Base-by-base conservation (phyloP, 495 filamentous ascomycete genomes). In the Clavariopsis aquatica region DNA sequence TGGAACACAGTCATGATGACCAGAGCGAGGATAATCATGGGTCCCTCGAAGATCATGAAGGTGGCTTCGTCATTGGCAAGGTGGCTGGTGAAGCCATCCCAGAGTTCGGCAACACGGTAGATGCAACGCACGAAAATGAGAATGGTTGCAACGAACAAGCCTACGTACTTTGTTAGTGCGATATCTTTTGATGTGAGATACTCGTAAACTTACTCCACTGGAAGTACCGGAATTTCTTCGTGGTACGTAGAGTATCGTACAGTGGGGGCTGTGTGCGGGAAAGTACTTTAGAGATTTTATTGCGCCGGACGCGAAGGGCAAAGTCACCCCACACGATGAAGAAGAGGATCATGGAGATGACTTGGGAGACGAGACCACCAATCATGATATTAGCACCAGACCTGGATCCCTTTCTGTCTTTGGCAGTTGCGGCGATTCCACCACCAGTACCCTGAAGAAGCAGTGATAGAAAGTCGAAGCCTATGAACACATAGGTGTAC, bases 21-120 rank as follows among this genome's bases (percentile, higher is more conserved):
- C 17, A 66, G 57, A 17, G 87, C 84, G 49, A 86, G 67, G 15
- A 79, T 74, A 69, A 92, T 84, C 85, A 91, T 86, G n/a, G 83
- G 74, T 23, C 87, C 85, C 76, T 92, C 89, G 22, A 92, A 80
- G 26, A 88, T 77, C 77, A 92, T 84, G 71, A 90, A 88, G 9
- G 83, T 67, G 12, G 80, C 76, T 74, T 92, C 78, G 45, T 88
- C 74, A 52, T 78, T 81, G 49, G 82, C 86, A 53, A 90, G 71
- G 0, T 69, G 57, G 23, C 87, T 82, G 12, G 73, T 57, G 74
- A 85, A 90, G n/a, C 88, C 88, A n/a, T 74, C 72, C 47, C 77
- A 77, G 52, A 90, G 76, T 79, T 91, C 88, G 9, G 82, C 84
- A 22, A 87, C 83, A 52, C 88, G 82, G 73, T 81, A 91, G 28